Conservation (phyloP, 2,329 filamentous ascomycete species). For the Botrytis tulipae region DNA sequence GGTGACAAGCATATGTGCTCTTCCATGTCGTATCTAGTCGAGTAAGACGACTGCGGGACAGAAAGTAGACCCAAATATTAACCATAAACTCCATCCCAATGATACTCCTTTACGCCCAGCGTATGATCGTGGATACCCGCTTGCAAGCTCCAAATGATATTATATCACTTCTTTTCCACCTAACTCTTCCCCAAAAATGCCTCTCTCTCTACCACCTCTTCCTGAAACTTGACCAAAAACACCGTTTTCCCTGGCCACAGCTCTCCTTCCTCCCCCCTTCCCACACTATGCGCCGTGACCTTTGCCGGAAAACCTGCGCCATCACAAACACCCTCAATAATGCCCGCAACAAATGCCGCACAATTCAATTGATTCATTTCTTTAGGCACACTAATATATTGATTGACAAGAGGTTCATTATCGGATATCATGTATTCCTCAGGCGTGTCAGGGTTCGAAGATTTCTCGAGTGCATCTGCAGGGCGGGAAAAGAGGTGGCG, state of each 20-base stretch:
- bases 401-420: conserved; percentile 94
- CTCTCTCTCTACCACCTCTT: conserved; percentile 90
- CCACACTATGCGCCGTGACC: conserved; percentile 84
- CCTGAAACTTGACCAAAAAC: conserved; percentile 88
- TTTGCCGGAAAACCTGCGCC: conserved; percentile 85
- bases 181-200: conserved; percentile 65
- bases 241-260: conserved; percentile 98
- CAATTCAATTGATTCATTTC: conserved; percentile 98
- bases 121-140: neutral
- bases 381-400: conserved; percentile 86
- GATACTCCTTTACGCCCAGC: conserved; percentile 1
- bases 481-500: conserved; percentile 86
- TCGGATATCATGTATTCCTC: conserved; percentile 99
- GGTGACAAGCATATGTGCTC: neutral
- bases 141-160: neutral
- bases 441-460: conserved; percentile 73
- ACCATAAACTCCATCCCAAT: conserved; percentile 1
- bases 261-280: conserved; percentile 58
- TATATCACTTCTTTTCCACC: neutral
- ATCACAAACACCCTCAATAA: conserved; percentile 94
- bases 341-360: conserved; percentile 90
- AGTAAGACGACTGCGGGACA: neutral
- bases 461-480: conserved; percentile 90
- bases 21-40: conserved; percentile 3
- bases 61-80: neutral